Evolutionary conservation across 2,329 filamentous ascomycete species (phyloP), one percentile per base, ranked within the genome.

Genomic region (Fusarium protoensiforme): DNA sequence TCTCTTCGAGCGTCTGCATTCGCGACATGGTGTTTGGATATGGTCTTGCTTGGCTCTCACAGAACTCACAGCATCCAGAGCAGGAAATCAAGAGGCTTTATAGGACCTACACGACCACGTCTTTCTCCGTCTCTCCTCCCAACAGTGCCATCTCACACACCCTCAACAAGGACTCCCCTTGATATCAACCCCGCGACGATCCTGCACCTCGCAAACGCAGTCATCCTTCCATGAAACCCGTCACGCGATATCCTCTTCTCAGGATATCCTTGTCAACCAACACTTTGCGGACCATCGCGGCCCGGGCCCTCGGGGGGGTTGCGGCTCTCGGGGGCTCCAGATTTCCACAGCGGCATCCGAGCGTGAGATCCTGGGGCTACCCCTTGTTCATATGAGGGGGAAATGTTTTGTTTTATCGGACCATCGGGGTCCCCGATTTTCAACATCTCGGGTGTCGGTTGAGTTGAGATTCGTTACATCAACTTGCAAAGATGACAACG

Each of bases 1-100:
- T 63, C 33, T 67, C 53, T 10, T 63, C 39, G 22, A 35, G 48
- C 3, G 56, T 51, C 54, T 61, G 65, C 56, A 68, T 61, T 61
- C 43, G 38, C 20, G 61, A 41, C 39, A 51, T 65, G 36, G 6
- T 61, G 43, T 14, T 39, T 59, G 24, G 9, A 22, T 24, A 18
- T 29, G 14, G 29, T 22, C 6, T n/a, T 20, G 27, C 11, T 24
- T 43, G 36, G 3, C n/a, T 41, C 24, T 20, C 8, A 16, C 9
- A 20, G 5, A 39, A 20, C 38, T 11, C 4, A n/a, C 11, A 43
- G 39, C 8, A 14, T 43, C 11, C 10, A 58, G 33, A 24, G 22
- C 35, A 58, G 18, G 22, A 39, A 14, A n/a, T 10, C 33, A 13
- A 29, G 31, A 13, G 33, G n/a, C 35, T 20, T 58, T 29, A 29